Conservation (phyloP, 441 rosid species). For the Bruguiera hainesii region DNA sequence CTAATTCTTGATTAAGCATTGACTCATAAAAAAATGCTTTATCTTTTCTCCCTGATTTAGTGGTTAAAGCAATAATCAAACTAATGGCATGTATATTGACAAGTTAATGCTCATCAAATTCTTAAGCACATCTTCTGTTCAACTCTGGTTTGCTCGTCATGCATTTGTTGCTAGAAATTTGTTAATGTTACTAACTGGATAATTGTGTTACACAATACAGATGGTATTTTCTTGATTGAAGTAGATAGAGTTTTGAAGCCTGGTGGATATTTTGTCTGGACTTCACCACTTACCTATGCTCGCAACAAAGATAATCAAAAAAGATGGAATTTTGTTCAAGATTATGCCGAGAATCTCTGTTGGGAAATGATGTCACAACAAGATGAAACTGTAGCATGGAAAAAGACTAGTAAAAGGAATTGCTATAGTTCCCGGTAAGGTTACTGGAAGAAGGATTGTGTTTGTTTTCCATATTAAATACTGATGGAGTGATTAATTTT, state of each 20-base stretch:
- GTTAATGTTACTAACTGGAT: background rate
- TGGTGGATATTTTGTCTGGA: slow-evolving; percentile 95
- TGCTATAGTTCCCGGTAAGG: slow-evolving; percentile 82
- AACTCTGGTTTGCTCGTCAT: background rate
- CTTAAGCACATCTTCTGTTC: no score
- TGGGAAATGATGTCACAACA: slow-evolving; percentile 91
- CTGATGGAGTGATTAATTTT: no score
- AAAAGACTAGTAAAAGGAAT: slow-evolving; percentile 69
- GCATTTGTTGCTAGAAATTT: background rate
- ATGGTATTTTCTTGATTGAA: slow-evolving; percentile 77
- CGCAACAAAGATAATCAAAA: slow-evolving; percentile 61
- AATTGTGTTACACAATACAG: slow-evolving; percentile 34
- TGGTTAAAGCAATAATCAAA: no score
- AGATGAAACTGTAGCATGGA: slow-evolving; percentile 97
- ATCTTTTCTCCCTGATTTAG: no score
- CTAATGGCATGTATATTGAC: no score
- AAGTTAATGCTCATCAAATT: no score
- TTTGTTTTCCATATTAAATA: background rate
- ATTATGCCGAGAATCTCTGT: slow-evolving; percentile 72
- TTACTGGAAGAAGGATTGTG: slow-evolving; percentile 12
- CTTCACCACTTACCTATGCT: slow-evolving; percentile 71
- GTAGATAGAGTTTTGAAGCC: slow-evolving; percentile 80
- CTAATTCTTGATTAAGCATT: background rate
- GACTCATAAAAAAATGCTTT: no score
- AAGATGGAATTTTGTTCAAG: slow-evolving; percentile 70